phyloP scores from a whole-genome alignment of 768 basidiomycete species.

The Cyathus striatus region DNA sequence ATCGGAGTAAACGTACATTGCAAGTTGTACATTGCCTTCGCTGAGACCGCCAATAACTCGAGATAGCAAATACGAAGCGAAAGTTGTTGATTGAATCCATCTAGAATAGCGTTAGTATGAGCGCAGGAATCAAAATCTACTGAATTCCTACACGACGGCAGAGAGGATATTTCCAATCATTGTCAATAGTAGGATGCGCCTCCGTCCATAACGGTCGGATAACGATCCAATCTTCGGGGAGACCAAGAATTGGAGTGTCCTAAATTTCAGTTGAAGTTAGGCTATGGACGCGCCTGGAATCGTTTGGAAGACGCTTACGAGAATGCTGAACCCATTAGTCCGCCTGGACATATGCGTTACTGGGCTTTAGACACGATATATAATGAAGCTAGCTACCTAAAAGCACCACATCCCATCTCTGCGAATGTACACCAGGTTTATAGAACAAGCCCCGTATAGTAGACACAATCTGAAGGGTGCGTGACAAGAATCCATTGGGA shows the following conservation, averaged over 20 bases:
- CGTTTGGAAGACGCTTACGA: slow-evolving; percentile 49
- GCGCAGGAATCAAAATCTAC: neutral
- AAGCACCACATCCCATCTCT: slow-evolving; percentile 91
- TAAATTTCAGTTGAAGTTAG: slow-evolving; percentile 28
- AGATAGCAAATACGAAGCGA: slow-evolving; percentile 85
- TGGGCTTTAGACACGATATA: neutral
- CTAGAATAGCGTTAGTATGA: slow-evolving; percentile 27
- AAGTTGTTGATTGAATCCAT: slow-evolving; percentile 88
- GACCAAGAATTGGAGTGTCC: slow-evolving; percentile 79
- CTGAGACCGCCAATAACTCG: slow-evolving; percentile 89
- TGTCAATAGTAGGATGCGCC: slow-evolving; percentile 71
- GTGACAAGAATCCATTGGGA: slow-evolving; percentile 66
- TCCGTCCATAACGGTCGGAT: slow-evolving; percentile 89
- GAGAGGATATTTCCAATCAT: slow-evolving; percentile 95
- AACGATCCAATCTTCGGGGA: slow-evolving; percentile 79
- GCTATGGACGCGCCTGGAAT: slow-evolving; percentile 13
- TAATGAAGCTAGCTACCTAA: slow-evolving; percentile 49
- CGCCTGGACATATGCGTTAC: slow-evolving; percentile 37
- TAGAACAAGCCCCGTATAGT: slow-evolving; percentile 62
- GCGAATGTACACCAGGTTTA: slow-evolving; percentile 50
- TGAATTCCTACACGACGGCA: slow-evolving; percentile 67
- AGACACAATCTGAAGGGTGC: slow-evolving; percentile 65
- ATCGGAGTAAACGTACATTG: slow-evolving; percentile 57
- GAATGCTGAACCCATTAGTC: slow-evolving; percentile 91
- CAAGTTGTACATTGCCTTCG: slow-evolving; percentile 96